These are phyloP conservation scores for Rhodotorula toruloides DNA, from an alignment of 768 basidiomycete species.

Conservation along the genomic window DNA sequence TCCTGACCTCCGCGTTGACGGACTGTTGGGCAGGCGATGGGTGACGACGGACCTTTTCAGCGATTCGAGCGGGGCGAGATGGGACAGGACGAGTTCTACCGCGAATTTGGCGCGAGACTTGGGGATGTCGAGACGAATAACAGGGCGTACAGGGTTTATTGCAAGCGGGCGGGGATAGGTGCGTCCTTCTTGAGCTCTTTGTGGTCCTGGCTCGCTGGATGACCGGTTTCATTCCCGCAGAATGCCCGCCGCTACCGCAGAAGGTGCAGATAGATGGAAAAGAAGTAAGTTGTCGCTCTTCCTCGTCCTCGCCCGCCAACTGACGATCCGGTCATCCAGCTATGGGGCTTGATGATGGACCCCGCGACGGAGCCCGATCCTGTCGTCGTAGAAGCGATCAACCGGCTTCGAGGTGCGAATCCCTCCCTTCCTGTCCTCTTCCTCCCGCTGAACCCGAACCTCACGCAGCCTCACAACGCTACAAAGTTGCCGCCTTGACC, in stretches of 20 bases:
- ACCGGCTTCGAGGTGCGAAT: conserved; percentile 21
- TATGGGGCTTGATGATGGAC: conserved; percentile 33
- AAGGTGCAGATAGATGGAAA: conserved; percentile 26
- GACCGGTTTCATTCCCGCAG: not conserved
- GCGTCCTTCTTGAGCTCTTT: not conserved
- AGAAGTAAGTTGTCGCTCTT: conserved; percentile 5
- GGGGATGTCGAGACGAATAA: conserved; percentile 15
- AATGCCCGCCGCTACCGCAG: conserved; percentile 22
- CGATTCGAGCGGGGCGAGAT: conserved; percentile 28
- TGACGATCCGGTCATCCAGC: not conserved
- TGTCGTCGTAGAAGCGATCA: conserved; percentile 24
- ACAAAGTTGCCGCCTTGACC: conserved; percentile 32
- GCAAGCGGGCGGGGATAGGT: conserved; percentile 7
- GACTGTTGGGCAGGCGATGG: conserved; percentile 4
- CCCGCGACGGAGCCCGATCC: conserved; percentile 16
- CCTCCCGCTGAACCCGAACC: not conserved
- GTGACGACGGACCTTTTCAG: conserved; percentile 28
- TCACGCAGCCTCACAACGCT: conserved; percentile 17
- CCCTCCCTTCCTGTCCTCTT: not conserved
- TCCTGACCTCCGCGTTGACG: not conserved
- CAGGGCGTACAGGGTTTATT: conserved; percentile 19
- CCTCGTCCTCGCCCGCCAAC: not conserved
- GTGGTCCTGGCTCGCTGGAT: not conserved
- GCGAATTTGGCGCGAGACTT: conserved; percentile 18
- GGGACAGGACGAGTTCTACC: conserved; percentile 24